These are phyloP conservation scores for Euphorbia tirucalli DNA, from an alignment of 345 rosid species.

Conservation along the genomic window DNA sequence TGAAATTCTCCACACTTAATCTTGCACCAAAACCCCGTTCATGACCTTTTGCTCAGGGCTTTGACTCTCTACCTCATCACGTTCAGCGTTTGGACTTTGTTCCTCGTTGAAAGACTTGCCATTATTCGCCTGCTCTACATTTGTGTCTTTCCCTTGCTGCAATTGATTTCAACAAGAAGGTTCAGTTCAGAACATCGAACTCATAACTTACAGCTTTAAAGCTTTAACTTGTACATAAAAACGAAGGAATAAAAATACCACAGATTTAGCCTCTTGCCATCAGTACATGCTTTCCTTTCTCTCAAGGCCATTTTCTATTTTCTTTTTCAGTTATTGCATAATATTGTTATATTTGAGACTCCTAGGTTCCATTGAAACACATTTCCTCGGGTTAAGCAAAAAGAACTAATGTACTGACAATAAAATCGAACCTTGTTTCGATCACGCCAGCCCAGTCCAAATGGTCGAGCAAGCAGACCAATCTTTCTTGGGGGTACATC, in stretches of 20 bases:
- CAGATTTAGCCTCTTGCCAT: too few species aligned
- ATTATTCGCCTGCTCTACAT: constrained; percentile 34
- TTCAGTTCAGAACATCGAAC: neutral
- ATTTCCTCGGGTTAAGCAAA: too few species aligned
- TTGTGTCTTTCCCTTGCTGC: constrained; percentile 46
- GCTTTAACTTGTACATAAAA: too few species aligned
- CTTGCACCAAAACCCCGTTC: constrained; percentile 32
- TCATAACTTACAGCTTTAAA: neutral
- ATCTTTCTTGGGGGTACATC: constrained; percentile 75
- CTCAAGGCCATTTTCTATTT: too few species aligned
- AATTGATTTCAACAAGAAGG: neutral
- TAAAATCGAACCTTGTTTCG: constrained; percentile 67
- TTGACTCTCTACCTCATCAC: constrained; percentile 34
- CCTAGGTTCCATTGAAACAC: too few species aligned
- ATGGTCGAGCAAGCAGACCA: constrained; percentile 79
- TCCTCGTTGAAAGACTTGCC: constrained; percentile 39
- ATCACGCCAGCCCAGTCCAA: constrained; percentile 98
- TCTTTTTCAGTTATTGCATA: too few species aligned
- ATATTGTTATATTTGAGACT: too few species aligned
- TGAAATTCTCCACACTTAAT: constrained; percentile 28
- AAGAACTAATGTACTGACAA: too few species aligned
- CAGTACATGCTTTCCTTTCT: too few species aligned
- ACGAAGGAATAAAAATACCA: too few species aligned
- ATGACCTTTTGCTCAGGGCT: constrained; percentile 34
- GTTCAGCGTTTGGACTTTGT: neutral